Evolutionary conservation across 2,329 filamentous ascomycete species (phyloP).

Genomic region (Penicillium sp.): DNA sequence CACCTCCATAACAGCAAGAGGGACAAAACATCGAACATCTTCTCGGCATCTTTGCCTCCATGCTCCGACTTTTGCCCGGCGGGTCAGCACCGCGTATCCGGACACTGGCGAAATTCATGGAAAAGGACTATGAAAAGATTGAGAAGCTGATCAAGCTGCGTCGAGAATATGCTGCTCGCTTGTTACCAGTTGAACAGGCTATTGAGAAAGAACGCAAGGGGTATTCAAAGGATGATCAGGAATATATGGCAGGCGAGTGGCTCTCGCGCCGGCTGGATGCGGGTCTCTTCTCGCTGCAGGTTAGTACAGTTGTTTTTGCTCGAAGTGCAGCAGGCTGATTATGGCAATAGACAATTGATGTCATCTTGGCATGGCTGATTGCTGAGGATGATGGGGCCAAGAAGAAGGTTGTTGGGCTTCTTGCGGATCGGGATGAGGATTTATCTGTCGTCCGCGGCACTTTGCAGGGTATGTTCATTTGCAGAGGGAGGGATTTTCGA

Average conservation of each 20-base stretch:
- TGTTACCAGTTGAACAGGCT: constrained; percentile 65
- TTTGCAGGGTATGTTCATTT: constrained; percentile 60
- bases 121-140: constrained; percentile 90
- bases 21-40: constrained; percentile 74
- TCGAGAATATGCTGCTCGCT: constrained; percentile 67
- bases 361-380: constrained; percentile 85
- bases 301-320: constrained; percentile 24
- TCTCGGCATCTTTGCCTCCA: constrained; percentile 79
- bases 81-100: constrained; percentile 80
- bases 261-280: constrained; percentile 77
- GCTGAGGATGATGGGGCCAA: constrained; percentile 83
- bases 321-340: constrained; percentile 20
- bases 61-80: constrained; percentile 78
- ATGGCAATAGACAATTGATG: constrained; percentile 66
- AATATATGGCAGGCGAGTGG: constrained; percentile 70
- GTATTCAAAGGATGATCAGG: constrained; percentile 62
- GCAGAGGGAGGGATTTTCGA: not conserved
- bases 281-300: constrained; percentile 79
- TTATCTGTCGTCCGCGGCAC: constrained; percentile 67
- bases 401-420: constrained; percentile 63
- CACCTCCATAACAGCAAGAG: constrained; percentile 56
- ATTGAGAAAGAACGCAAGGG: constrained; percentile 63
- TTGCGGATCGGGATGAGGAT: constrained; percentile 71
- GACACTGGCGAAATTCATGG: constrained; percentile 89
- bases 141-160: constrained; percentile 72